Base-by-base conservation (phyloP, 441 rosid genomes). In the Aleurites moluccanus region DNA sequence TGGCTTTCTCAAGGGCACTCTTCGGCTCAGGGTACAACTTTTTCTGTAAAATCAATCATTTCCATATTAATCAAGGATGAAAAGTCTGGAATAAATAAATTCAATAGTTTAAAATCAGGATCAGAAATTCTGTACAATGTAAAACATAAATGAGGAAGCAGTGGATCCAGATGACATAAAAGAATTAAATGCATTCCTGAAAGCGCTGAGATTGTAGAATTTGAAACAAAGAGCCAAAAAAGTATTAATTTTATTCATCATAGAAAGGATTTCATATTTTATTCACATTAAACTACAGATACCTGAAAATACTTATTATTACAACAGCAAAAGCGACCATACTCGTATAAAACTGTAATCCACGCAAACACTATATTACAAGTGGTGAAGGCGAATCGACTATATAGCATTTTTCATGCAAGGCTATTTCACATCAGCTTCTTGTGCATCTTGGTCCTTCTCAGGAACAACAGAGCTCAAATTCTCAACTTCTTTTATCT, bases 401-500 rank as follows among this genome's bases (percentile, higher is more conserved):
- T 9, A 14, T 11, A 52, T 52, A 8, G 14, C 35, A 72, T 72
- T 47, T 20, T 56, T 64, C 70, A 55, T 10, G 27, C 2, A n/a
- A 45, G 27, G n/a, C 21, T 60, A 60, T 44, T 30, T 72, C 57
- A 66, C 67, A 33, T 49, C 67, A 65, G 75, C 28, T 16, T 49
- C 47, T 63, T 61, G 70, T 6, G 49, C 33, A 1, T 67, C 75
- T 28, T 60, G 72, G 30, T 55, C 73, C 67, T 76, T 79, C 67
- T 67, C 67, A 25, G 79, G 21, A 63, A 3, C 80, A 55, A 23
- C 74, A 25, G 27, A 3, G 25, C 25, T 62, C 63, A 77, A 70
- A 38, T 53, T 69, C 85, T 84, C 91, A 47, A 88, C 87, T 73
- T 83, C 90, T 82, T 82, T 82, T 75, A 93, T 86, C 82, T 86